These are phyloP conservation scores for Lithocarpus polystachyus DNA, from an alignment of 306 rosid genomes.

Conservation along the genomic window DNA sequence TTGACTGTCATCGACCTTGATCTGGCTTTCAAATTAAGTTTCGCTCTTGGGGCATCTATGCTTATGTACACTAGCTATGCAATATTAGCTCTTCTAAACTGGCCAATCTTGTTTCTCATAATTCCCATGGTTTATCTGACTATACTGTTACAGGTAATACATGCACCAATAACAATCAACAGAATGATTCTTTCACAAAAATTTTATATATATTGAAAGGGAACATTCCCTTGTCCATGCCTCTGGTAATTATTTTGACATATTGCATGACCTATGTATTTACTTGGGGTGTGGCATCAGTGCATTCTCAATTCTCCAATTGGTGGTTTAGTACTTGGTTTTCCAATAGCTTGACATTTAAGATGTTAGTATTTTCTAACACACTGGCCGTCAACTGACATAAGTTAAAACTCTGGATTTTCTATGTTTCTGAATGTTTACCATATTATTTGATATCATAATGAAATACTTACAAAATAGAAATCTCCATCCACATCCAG, in stretches of 20 bases:
- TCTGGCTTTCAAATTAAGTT: conserved; percentile 30
- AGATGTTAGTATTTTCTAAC: background rate
- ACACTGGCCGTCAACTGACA: background rate
- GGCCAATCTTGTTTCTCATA: conserved; percentile 54
- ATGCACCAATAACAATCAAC: background rate
- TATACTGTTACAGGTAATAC: conserved; percentile 45
- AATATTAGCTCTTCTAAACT: conserved; percentile 42
- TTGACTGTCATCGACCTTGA: conserved; percentile 53
- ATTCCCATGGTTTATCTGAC: conserved; percentile 42
- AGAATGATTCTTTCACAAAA: background rate
- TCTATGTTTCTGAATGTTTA: background rate
- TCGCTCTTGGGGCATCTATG: conserved; percentile 23
- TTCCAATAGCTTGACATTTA: too few species aligned
- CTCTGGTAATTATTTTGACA: background rate
- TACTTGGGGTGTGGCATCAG: background rate
- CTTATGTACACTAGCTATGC: conserved; percentile 24
- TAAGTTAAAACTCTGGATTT: background rate
- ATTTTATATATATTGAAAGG: background rate
- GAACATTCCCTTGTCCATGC: background rate
- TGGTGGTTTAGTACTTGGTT: background rate
- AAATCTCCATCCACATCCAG: background rate
- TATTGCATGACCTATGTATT: background rate
- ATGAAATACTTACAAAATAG: background rate
- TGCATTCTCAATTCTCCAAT: background rate
- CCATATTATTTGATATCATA: background rate